Evolutionary conservation across 805 yeast genomes (phyloP), one percentile per base, ranked within the genome.

Genomic region (Wickerhamiella galacta): DNA sequence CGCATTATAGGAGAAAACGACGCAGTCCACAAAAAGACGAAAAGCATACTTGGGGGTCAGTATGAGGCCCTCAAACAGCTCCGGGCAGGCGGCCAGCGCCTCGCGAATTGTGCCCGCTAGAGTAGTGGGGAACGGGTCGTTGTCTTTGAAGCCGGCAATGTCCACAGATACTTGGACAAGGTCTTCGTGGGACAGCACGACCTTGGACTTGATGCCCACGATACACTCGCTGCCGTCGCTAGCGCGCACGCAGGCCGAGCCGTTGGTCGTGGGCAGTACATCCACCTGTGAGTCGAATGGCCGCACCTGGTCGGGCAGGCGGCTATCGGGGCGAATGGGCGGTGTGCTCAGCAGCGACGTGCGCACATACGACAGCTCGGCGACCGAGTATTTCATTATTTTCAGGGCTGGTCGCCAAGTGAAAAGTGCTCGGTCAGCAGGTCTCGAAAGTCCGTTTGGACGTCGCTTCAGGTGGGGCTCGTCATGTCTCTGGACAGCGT

Each of bases 221-320:
- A 90, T 75, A 46, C 94, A 82, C 55, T 90, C 96, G 39, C 82
- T 71, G 16, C 98, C 96, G 53, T 87, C 96, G 31, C 78, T 66
- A 21, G 82, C 67, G 41, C 83, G 66, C 14, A 87, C 70, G 57
- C 93, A 67, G 0, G 95, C 77, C 2, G 95, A 83, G 10, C 98
- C 98, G 56, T 87, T 81, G 3, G 95, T 78, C 32, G 75, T 70
- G 1, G 93, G 90, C 38, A 90, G 61, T 45, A 87, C 77, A 31
- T 75, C 75, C 6, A 80, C 72, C 10, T 71, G 72, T 3, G 93
- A 79, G 48, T 82, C 92, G 30, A 90, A 55, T 0, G 95, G 94
- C 42, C 95, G 66, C 48, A 79, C 78, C 52, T 83, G 95, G 37
- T 65, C 60, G 10, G 61, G 61, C 6, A 62, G 57, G 46, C 98